Base-by-base conservation (phyloP, 2,329 filamentous ascomycete genomes). In the Penicillium paneum region DNA sequence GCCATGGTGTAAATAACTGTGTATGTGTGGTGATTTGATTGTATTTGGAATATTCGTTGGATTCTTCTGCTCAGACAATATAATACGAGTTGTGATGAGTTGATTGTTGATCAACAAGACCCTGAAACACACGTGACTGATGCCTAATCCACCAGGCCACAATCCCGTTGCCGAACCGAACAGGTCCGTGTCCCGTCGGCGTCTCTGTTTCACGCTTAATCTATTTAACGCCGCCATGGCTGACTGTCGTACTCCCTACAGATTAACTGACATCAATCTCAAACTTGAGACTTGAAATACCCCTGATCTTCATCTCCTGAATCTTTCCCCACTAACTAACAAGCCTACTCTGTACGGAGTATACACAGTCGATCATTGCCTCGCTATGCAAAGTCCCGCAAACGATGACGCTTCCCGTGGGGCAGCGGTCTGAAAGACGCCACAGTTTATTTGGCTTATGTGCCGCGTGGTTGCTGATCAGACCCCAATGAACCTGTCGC, bases 381-480 rank as follows among this genome's bases (percentile, higher is more conserved):
- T 42, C 36, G 36, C 31, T n/a, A 29, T 54, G 42, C 32, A 21
- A 48, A 54, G 57, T 49, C 52, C 62, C 59, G 57, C 57, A 56
- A 42, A 35, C 54, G 59, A 64, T 64, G 62, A 64, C 62, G 62
- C 61, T 51, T n/a, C 39, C 36, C 56, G 61, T 64, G 62, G 62
- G 61, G 56, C 62, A 28, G 26, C 56, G 42, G 57, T 44, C 52
- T 52, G 57, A 50, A 54, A 54, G 26, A 49, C 56, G 50, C 54
- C 42, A 49, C 43, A 40, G 56, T 39, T 47, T 59, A 56, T 56
- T 64, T 63, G 61, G 57, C 43, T 56, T 28, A 31, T 64, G 55
- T 54, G 55, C 63, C 61, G 60, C 58, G 58, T 64, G 58, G 52
- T 59, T n/a, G 62, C 43, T 57, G 61, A 63, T 64, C 62, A 26